Evolutionary conservation across 129 eudicot genomes (phyloP).

Genomic region (Arctium minus): DNA sequence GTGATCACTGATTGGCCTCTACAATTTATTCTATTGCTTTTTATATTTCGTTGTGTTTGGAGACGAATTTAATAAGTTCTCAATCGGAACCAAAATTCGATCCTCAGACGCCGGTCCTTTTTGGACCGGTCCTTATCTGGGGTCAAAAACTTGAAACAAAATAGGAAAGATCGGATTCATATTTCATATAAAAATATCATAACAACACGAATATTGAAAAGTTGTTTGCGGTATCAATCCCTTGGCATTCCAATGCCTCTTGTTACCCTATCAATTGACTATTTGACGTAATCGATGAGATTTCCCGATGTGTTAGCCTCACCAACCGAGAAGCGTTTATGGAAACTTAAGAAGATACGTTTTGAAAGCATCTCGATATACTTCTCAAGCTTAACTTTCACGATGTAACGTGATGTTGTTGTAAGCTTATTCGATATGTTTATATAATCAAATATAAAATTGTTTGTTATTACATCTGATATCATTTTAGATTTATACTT

Average conservation of each 20-base stretch:
- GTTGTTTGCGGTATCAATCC: neutral
- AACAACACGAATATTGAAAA: neutral
- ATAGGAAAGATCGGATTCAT: neutral
- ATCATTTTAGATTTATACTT: too few species aligned
- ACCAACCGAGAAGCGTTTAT: neutral
- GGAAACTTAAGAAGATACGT: neutral
- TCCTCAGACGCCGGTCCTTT: neutral
- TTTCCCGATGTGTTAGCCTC: neutral
- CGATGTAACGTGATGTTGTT: neutral
- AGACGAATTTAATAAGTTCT: too few species aligned
- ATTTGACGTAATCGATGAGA: neutral
- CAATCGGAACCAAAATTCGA: neutral
- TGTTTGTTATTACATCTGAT: too few species aligned
- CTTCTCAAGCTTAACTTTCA: neutral
- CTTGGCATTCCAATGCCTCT: neutral
- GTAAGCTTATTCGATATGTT: neutral
- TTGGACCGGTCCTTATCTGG: neutral
- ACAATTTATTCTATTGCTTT: too few species aligned
- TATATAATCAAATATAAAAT: neutral
- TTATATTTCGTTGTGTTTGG: too few species aligned
- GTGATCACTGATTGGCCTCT: too few species aligned
- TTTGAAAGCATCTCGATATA: neutral
- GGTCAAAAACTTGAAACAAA: neutral
- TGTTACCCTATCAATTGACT: too few species aligned
- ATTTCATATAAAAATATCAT: neutral